Evolutionary conservation across 192 early-diverging fungal genomes (phyloP).

Genomic region (Coemansia sp.): DNA sequence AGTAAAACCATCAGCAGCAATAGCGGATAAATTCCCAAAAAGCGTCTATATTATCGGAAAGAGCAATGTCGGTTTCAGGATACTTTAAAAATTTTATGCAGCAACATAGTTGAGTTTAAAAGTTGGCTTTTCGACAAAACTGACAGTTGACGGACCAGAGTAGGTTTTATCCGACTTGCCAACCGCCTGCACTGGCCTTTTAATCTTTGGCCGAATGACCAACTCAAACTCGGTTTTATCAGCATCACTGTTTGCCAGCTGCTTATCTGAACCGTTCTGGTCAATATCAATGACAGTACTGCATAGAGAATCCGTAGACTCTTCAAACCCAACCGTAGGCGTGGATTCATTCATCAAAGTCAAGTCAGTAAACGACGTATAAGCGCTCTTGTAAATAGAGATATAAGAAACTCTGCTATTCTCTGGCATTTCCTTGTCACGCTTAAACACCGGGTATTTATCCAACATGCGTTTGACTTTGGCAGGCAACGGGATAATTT

Average conservation of each 20-base stretch:
- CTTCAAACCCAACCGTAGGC: not conserved
- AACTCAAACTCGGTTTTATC: not conserved
- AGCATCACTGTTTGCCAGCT: not conserved
- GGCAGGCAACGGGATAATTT: constrained; percentile 17
- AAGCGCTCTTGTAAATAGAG: constrained; percentile 32
- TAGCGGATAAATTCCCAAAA: not conserved
- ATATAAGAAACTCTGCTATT: constrained; percentile 5
- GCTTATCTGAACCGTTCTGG: not conserved
- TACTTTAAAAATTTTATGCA: not conserved
- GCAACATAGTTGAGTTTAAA: not conserved
- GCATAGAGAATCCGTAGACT: constrained; percentile 1
- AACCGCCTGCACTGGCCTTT: not conserved
- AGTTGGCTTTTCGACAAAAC: not conserved
- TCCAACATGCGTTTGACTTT: constrained; percentile 25
- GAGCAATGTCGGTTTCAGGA: no score
- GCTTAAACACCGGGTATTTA: constrained; percentile 27
- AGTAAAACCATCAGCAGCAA: not conserved
- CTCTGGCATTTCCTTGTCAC: constrained; percentile 5
- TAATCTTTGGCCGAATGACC: not conserved
- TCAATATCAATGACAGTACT: constrained; percentile 16
- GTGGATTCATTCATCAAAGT: not conserved
- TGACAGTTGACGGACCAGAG: not conserved
- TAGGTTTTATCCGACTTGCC: not conserved
- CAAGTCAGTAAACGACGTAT: constrained; percentile 22
- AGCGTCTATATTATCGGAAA: no score